Evolutionary conservation across 768 basidiomycete genomes (phyloP).

Genomic region (Xanthoconium purpureum): DNA sequence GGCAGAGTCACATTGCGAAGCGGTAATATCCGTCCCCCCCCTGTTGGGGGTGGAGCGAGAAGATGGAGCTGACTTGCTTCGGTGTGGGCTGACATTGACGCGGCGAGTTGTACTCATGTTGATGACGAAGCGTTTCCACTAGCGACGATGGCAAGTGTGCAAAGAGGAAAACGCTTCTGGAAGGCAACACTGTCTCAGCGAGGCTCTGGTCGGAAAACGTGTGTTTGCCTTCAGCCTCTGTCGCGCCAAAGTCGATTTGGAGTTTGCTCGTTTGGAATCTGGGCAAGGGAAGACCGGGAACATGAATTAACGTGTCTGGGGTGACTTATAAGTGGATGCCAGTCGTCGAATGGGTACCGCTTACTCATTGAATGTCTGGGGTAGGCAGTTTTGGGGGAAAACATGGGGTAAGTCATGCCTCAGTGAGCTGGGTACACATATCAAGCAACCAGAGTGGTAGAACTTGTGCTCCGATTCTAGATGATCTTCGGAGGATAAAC

Average conservation of each 20-base stretch:
- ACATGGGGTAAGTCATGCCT: no score
- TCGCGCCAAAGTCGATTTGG: not conserved
- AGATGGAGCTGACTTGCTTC: not conserved
- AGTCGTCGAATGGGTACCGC: no score
- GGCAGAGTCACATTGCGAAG: conserved; percentile 11
- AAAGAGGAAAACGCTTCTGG: not conserved
- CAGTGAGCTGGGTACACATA: no score
- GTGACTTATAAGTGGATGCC: no score
- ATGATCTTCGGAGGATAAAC: no score
- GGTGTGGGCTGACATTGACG: not conserved
- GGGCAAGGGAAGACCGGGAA: not conserved
- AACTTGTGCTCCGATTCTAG: no score
- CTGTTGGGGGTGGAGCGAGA: not conserved
- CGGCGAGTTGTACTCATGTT: not conserved
- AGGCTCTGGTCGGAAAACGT: not conserved
- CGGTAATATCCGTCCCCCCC: conserved; percentile 1
- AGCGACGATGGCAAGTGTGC: not conserved
- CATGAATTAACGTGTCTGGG: not conserved
- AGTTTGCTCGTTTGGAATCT: not conserved
- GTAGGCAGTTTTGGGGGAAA: no score
- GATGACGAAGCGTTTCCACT: not conserved
- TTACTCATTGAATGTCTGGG: no score
- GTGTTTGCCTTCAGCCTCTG: not conserved
- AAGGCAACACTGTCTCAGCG: not conserved
- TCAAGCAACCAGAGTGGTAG: no score